Evolutionary conservation across 2,329 filamentous ascomycete species (phyloP).

Genomic region (Diaporthe sp.): DNA sequence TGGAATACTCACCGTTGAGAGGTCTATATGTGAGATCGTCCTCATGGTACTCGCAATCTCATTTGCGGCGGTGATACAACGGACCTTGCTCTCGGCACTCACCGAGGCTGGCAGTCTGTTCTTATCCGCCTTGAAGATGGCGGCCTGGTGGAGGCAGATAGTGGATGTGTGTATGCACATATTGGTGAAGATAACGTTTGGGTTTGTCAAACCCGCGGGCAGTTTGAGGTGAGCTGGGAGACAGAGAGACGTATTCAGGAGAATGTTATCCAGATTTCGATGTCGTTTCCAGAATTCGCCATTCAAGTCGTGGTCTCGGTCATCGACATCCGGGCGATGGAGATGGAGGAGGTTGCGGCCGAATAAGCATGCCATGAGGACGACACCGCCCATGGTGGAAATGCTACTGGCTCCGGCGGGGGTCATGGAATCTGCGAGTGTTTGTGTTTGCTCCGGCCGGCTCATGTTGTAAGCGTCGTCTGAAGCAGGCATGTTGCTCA

Average conservation of each 20-base stretch:
- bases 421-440: slow-evolving; percentile 78
- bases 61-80: slow-evolving; percentile 93
- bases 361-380: slow-evolving; percentile 90
- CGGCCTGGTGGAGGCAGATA: slow-evolving; percentile 97
- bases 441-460: slow-evolving; percentile 78
- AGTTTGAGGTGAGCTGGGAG: slow-evolving; percentile 87
- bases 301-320: slow-evolving; percentile 88
- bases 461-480: slow-evolving; percentile 90
- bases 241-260: slow-evolving; percentile 87
- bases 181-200: slow-evolving; percentile 93
- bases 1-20: slow-evolving; percentile 76
- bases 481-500: slow-evolving; percentile 85
- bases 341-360: slow-evolving; percentile 92
- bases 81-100: slow-evolving; percentile 89
- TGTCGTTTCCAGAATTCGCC: slow-evolving; percentile 97
- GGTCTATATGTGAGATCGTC: slow-evolving; percentile 91
- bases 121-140: slow-evolving; percentile 97
- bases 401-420: slow-evolving; percentile 81
- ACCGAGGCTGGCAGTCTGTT: slow-evolving; percentile 83
- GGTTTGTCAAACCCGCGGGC: slow-evolving; percentile 79
- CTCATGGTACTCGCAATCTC: slow-evolving; percentile 97
- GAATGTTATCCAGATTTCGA: slow-evolving; percentile 87
- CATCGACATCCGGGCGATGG: slow-evolving; percentile 85
- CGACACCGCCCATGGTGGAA: slow-evolving; percentile 83
- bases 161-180: slow-evolving; percentile 98